Percentiles rank a stretch among this genome's conserved stretches.
These are phyloP conservation scores for Metschnikowia chrysomelidarum DNA, from an alignment of 805 yeast genomes.

Conservation along the genomic window DNA sequence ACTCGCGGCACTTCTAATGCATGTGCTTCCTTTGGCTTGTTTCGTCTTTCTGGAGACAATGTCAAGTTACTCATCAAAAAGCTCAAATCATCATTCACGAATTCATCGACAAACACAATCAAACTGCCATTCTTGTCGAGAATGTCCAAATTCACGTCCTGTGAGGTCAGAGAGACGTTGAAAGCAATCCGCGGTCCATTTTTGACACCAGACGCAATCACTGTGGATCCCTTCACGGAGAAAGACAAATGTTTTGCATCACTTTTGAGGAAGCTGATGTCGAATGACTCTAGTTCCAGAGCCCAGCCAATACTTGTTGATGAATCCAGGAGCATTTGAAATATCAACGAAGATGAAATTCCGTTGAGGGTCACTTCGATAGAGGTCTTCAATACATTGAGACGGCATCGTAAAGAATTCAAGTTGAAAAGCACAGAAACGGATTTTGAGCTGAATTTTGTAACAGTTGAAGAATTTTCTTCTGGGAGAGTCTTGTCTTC, in stretches of 20 bases:
- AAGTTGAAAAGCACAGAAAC: constrained; percentile 7
- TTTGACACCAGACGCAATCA: constrained; percentile 5
- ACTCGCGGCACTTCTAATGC: too few species aligned
- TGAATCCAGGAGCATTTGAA: not conserved
- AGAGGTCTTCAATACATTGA: constrained; percentile 7
- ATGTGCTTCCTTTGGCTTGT: not conserved
- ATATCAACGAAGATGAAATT: constrained; percentile 1
- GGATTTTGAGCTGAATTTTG: not conserved
- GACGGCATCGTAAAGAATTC: constrained; percentile 7
- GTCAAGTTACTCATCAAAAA: constrained; percentile 3
- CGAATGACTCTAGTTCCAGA: constrained; percentile 5
- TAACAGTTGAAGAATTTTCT: not conserved
- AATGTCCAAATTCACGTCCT: constrained; percentile 8
- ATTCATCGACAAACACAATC: constrained; percentile 1
- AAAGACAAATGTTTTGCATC: constrained; percentile 1
- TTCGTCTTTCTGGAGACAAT: not conserved
- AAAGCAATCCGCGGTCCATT: not conserved
- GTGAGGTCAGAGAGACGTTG: constrained; percentile 3
- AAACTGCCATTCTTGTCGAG: constrained; percentile 8
- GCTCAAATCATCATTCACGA: not conserved
- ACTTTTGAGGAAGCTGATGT: constrained; percentile 3
- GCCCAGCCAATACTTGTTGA: constrained; percentile 5
- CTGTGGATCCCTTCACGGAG: constrained; percentile 2
- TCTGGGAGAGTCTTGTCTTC: not conserved
- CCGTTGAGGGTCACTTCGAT: constrained; percentile 5